Base-by-base conservation (phyloP, 345 rosid species). In the Pugionium cornutum region DNA sequence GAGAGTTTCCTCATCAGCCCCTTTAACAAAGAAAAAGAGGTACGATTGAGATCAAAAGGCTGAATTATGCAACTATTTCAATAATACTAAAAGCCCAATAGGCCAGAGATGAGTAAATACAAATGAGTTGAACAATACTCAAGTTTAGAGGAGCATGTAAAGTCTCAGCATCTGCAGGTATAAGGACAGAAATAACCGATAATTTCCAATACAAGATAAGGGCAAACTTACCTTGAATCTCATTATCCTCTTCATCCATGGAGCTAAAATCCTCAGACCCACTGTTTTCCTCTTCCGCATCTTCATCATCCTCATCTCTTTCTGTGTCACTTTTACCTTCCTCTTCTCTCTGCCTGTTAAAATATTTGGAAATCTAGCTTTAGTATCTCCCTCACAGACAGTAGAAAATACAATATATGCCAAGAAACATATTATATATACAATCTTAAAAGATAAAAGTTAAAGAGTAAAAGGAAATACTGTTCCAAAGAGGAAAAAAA, bases 251-350 rank as follows among this genome's bases (percentile, higher is more conserved):
- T 31, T 65, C 72, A 29, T 77, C 76, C 0, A 67, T 74, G 10
- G 49, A 55, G 74, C 74, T 75, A 52, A 25, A 55, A 66, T 82
- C 77, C 63, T 75, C 83, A 44, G 70, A 48, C 8, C 50, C 86
- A 76, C 78, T 80, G 46, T 77, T 74, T 10, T 68, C 74, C 33
- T 73, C 18, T 44, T 79, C 84, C 27, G 59, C 72, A 5, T 74
- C 73, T 26, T 56, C 79, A 9, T 76, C 84, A 10, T 27, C 75
- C 46, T 74, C 83, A 26, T 83, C 88, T 64, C 76, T 85, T 53
- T 83, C 85, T 8, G 82, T 50, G 66, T 78, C 85, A 62, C 84
- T 84, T 67, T 51, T 77, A 58, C 83, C 84, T 69, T 74, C 82
- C 78, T 79, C 86, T 58, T 75, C 79, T 75, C 90, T 82, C 74